phyloP scores from a whole-genome alignment of 2,329 filamentous ascomycete species.

The Alternaria arbusti region DNA sequence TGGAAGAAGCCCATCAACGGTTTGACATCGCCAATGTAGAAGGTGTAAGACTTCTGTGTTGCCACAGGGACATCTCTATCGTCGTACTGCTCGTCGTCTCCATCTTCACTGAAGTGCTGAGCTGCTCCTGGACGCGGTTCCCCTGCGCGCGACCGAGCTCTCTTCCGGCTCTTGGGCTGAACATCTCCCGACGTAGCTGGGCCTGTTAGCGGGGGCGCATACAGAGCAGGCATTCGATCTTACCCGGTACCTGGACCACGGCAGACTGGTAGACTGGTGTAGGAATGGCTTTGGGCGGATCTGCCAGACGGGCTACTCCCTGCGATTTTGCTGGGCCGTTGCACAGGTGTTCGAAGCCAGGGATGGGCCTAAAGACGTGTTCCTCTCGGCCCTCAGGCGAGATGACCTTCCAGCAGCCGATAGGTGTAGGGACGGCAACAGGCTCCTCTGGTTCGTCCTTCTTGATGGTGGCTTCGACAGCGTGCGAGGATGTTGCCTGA shows the following conservation, averaged over 20 bases:
- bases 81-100: background rate
- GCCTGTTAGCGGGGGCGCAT: conserved; percentile 12
- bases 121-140: background rate
- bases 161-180: conserved; percentile 19
- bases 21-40: conserved; percentile 36
- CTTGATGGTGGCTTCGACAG: background rate
- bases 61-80: conserved; percentile 8
- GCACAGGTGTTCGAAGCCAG: conserved; percentile 36
- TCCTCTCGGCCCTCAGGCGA: conserved; percentile 29
- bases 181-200: background rate
- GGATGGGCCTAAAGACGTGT: conserved; percentile 27
- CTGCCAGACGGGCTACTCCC: background rate
- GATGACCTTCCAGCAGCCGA: conserved; percentile 25
- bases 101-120: conserved; percentile 2
- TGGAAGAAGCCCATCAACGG: conserved; percentile 30
- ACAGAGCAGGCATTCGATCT: background rate
- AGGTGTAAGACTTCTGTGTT: conserved; percentile 17
- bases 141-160: conserved; percentile 17
- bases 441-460: background rate
- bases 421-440: conserved; percentile 24
- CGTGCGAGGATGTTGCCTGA: conserved; percentile 2
- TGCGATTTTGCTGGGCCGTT: conserved; percentile 1
- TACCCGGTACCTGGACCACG: conserved; percentile 12
- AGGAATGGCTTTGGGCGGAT: background rate
- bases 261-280: background rate